Evolutionary conservation across 1,284 basidiomycete species (phyloP), one percentile per base, ranked within the genome.

Genomic region (Microbotryum lychnidis-dioicae): DNA sequence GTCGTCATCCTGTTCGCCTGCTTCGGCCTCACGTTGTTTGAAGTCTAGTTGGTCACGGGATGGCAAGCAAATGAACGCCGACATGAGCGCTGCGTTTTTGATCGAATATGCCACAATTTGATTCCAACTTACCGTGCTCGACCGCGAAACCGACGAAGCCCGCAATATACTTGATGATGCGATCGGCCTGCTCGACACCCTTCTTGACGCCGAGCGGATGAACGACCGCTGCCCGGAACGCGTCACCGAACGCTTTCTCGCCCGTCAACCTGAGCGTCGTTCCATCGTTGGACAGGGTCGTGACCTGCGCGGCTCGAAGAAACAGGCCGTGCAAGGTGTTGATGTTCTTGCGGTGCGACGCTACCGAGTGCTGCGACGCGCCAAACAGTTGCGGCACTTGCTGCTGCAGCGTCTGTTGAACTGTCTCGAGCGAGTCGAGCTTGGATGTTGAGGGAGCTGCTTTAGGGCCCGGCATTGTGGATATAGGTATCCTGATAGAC

Each of bases 291-390:
- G 79, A 78, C 9, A 78, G 60, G 62, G 87, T 81, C 4, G 80
- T 84, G 67, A 87, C 75, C 3, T 76, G 71, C 0, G 83, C 80
- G 31, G 85, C 85, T 67, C 85, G 82, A 21, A 79, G 71, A 69
- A 96, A 91, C 48, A 93, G 76, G 74, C 92, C 91, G 78, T 87
- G 82, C 2, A 97, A 82, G 0, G 86, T 84, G 55, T 92, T 87
- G 62, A 86, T 83, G 76, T 97, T 96, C 80, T 97, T 97, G 65
- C 87, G 83, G 75, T 90, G 92, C 74, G 90, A 92, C 8, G 92
- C 89, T 12, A 86, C 75, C 0, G 89, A 86, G 48, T 78, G 77
- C 74, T 97, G 94, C 0, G 84, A 87, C 75, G 97, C 89, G 60
- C 89, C 86, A 63, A 90, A 89, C 54, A 73, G 53, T 2, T 46